These are phyloP conservation scores for Yarrowia porcina DNA, from an alignment of 805 yeast species.

Conservation along the genomic window DNA sequence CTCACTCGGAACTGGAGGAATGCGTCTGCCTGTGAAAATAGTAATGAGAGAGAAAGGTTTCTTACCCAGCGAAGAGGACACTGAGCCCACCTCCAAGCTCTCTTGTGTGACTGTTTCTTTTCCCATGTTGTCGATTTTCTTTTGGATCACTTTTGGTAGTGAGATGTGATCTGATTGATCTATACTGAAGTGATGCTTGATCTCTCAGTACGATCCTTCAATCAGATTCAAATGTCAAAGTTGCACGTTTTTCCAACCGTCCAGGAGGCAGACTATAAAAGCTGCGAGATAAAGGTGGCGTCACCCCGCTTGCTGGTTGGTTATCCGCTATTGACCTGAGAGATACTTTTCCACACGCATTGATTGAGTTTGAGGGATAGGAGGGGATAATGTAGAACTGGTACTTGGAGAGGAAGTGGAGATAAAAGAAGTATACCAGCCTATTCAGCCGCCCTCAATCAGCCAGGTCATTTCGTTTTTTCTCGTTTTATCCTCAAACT, in stretches of 20 bases:
- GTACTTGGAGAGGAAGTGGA: too few relatives aligned
- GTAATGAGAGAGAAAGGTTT: slow-evolving; percentile 1
- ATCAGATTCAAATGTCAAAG: too few relatives aligned
- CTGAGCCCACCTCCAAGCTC: background rate
- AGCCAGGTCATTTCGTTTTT: background rate
- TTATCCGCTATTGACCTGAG: background rate
- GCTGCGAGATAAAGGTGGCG: background rate
- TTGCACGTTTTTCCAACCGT: too few relatives aligned
- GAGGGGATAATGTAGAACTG: background rate
- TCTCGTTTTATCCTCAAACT: background rate
- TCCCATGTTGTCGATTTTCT: too few relatives aligned
- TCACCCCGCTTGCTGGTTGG: background rate
- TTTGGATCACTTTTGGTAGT: too few relatives aligned
- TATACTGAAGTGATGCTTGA: too few relatives aligned
- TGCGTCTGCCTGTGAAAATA: slow-evolving; percentile 12
- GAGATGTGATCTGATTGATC: too few relatives aligned
- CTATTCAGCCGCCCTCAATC: background rate
- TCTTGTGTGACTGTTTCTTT: background rate
- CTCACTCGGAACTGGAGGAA: slow-evolving; percentile 6
- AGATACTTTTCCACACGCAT: background rate
- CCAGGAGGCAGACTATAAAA: background rate
- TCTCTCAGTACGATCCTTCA: too few relatives aligned
- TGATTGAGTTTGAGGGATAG: background rate
- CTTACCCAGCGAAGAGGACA: background rate
- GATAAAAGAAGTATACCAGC: background rate